Conservation (phyloP, 257 asterid genomes). For the Penstemon newberryi region DNA sequence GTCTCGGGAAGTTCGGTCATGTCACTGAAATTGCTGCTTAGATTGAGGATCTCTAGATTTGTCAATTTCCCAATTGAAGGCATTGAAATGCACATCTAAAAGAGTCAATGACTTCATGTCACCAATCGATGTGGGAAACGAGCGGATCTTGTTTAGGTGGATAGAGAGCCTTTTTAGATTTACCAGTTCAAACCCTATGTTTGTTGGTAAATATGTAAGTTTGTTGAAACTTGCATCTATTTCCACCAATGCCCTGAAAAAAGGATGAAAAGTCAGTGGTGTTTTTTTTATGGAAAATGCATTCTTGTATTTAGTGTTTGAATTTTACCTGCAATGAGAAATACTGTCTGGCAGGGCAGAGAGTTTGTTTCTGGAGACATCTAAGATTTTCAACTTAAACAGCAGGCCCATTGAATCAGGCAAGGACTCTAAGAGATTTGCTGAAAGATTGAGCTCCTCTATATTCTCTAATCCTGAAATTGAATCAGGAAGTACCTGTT, state of each 20-base stretch:
- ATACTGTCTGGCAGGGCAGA: slow-evolving; percentile 80
- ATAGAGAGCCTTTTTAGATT: slow-evolving; percentile 59
- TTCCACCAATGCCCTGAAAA: slow-evolving; percentile 67
- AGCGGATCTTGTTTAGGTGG: slow-evolving; percentile 72
- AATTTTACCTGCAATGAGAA: slow-evolving; percentile 74
- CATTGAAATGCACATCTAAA: slow-evolving; percentile 76
- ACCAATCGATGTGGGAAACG: slow-evolving; percentile 78
- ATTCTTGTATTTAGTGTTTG: background rate
- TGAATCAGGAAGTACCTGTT: slow-evolving; percentile 77
- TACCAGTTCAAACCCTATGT: slow-evolving; percentile 68
- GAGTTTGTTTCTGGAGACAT: slow-evolving; percentile 81
- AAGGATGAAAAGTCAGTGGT: slow-evolving; percentile 24
- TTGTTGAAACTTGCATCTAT: slow-evolving; percentile 76
- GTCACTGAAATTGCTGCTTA: slow-evolving; percentile 86
- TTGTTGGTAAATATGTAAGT: slow-evolving; percentile 82
- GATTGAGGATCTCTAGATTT: slow-evolving; percentile 68
- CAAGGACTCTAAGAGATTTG: slow-evolving; percentile 62
- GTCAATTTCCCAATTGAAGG: slow-evolving; percentile 58
- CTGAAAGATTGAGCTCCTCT: slow-evolving; percentile 74
- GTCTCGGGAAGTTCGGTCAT: slow-evolving; percentile 70
- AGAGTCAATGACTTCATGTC: slow-evolving; percentile 67
- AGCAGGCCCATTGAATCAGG: slow-evolving; percentile 80
- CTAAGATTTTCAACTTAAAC: slow-evolving; percentile 57
- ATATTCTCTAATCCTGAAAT: slow-evolving; percentile 71
- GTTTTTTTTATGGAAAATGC: slow-evolving; percentile 9